phyloP scores from a whole-genome alignment of 257 asterid genomes.

The Eustoma russellianum region DNA sequence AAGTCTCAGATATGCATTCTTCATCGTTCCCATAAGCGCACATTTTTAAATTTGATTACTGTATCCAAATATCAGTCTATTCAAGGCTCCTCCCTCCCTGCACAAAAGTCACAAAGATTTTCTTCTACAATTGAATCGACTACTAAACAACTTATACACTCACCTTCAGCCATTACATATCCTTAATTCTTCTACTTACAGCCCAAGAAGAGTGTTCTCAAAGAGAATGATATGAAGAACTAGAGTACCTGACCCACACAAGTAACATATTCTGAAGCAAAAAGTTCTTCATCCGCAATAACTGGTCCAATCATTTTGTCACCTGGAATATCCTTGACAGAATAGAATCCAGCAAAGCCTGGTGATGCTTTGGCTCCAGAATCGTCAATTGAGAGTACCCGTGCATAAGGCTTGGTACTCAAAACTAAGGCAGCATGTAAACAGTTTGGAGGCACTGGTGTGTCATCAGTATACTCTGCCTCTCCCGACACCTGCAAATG shows the following conservation, averaged over 20 bases:
- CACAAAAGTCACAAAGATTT: too few species aligned
- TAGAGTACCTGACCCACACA: slow-evolving; percentile 86
- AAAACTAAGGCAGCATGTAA: slow-evolving; percentile 71
- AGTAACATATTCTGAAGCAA: slow-evolving; percentile 68
- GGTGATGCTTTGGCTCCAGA: slow-evolving; percentile 58
- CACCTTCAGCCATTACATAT: too few species aligned
- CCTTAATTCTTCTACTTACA: background rate
- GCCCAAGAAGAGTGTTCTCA: background rate
- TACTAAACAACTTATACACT: background rate
- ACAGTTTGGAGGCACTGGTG: slow-evolving; percentile 76
- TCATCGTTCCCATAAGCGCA: too few species aligned
- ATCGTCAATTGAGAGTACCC: slow-evolving; percentile 62
- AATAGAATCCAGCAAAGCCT: slow-evolving; percentile 77
- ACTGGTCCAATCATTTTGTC: slow-evolving; percentile 56
- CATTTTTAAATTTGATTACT: too few species aligned
- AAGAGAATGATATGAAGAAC: background rate
- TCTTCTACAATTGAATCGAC: too few species aligned
- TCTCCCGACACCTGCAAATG: slow-evolving; percentile 82
- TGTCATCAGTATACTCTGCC: slow-evolving; percentile 96
- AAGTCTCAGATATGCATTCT: too few species aligned
- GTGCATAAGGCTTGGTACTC: slow-evolving; percentile 93
- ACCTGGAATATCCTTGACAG: slow-evolving; percentile 72
- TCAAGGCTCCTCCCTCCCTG: too few species aligned
- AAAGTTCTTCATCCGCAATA: slow-evolving; percentile 69
- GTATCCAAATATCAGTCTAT: too few species aligned